Evolutionary conservation across 306 rosid species (phyloP).

Genomic region (Cucurbita argyrosperma): DNA sequence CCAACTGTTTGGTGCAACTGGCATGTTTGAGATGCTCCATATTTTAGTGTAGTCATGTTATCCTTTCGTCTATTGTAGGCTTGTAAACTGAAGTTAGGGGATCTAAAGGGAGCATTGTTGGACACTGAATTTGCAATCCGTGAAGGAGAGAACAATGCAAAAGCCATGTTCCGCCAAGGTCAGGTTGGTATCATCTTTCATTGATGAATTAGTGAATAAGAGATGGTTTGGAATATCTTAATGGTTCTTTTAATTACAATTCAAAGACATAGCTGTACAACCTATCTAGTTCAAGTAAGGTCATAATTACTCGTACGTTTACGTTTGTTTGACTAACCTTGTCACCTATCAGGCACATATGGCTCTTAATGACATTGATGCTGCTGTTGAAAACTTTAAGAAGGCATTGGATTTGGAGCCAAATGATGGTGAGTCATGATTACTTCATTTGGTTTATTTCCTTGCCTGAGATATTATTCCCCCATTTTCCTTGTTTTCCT

Average conservation of each 20-base stretch:
- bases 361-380: slow-evolving; percentile 76
- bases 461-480: too few relatives aligned
- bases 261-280: background rate
- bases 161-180: slow-evolving; percentile 92
- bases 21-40: background rate
- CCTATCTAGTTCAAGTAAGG: too few relatives aligned
- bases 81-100: slow-evolving; percentile 78
- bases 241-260: too few relatives aligned
- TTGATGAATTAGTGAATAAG: background rate
- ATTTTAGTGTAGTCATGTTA: background rate
- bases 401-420: slow-evolving; percentile 74
- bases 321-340: slow-evolving; percentile 9
- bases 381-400: slow-evolving; percentile 74
- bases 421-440: slow-evolving; percentile 47
- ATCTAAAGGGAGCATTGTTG: slow-evolving; percentile 76
- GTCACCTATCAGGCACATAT: slow-evolving; percentile 43
- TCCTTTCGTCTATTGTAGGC: slow-evolving; percentile 33
- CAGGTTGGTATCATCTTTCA: slow-evolving; percentile 52
- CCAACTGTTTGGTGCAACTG: background rate
- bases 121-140: slow-evolving; percentile 92
- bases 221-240: background rate
- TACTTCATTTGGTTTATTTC: background rate
- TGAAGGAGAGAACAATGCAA: slow-evolving; percentile 77
- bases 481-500: too few relatives aligned
- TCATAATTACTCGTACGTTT: background rate